Conservation (phyloP, 441 rosid species). For the Lagerstroemia fauriei region DNA sequence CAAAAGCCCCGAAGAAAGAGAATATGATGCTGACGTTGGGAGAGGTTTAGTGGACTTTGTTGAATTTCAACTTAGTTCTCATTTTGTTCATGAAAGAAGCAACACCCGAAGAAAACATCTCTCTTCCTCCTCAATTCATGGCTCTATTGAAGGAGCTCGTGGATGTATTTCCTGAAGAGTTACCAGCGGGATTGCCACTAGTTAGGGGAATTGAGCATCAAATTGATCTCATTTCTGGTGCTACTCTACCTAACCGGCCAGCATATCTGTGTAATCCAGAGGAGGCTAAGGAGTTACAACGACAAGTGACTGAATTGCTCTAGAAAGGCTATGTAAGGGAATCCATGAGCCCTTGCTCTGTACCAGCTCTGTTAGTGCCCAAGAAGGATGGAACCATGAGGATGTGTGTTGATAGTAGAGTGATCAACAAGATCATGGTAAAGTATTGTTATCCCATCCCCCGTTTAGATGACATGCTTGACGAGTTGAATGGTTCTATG, state of each 20-base stretch:
- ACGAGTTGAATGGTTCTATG: background rate
- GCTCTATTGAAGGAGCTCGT: background rate
- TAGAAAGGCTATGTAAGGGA: too few species aligned
- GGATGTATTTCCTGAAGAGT: background rate
- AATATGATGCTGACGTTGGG: background rate
- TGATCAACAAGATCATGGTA: too few species aligned
- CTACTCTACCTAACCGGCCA: background rate
- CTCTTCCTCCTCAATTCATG: background rate
- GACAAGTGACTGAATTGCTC: too few species aligned
- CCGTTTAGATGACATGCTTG: too few species aligned
- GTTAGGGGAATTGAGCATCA: background rate
- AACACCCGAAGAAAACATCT: background rate
- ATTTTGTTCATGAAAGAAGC: too few species aligned
- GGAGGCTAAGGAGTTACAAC: too few species aligned
- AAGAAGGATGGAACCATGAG: too few species aligned
- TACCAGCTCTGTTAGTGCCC: too few species aligned
- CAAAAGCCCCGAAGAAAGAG: background rate
- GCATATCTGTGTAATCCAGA: background rate
- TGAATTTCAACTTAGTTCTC: background rate
- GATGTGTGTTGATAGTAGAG: too few species aligned
- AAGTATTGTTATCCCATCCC: too few species aligned
- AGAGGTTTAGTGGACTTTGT: background rate
- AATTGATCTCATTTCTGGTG: background rate
- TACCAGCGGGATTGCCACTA: background rate
- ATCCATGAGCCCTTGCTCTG: too few species aligned